phyloP scores from a whole-genome alignment of 1,284 basidiomycete genomes.

The Moniliella sp. region DNA sequence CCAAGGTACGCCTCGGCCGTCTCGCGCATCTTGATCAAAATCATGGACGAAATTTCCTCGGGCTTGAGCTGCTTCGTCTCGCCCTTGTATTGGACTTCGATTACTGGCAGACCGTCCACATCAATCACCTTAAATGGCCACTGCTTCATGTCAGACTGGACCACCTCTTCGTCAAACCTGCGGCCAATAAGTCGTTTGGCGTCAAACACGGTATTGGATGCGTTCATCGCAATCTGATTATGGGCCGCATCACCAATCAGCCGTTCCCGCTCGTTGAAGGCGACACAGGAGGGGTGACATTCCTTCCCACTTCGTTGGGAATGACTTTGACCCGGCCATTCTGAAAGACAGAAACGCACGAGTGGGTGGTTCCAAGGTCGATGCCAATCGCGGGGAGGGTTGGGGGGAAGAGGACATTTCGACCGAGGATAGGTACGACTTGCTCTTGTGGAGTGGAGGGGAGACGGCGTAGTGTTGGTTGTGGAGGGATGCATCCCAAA shows the following conservation, averaged over 20 bases:
- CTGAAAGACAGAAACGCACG: conserved; percentile 47
- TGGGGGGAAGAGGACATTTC: no score
- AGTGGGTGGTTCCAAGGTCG: conserved; percentile 75
- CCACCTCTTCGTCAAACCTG: conserved; percentile 54
- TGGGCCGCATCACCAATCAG: conserved; percentile 65
- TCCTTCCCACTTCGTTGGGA: conserved; percentile 83
- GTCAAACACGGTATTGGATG: conserved; percentile 49
- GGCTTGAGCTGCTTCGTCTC: conserved; percentile 45
- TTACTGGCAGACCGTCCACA: conserved; percentile 42
- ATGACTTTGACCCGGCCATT: conserved; percentile 85
- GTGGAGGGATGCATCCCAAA: no score
- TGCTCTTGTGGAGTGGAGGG: no score
- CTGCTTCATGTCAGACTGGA: conserved; percentile 50
- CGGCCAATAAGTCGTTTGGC: conserved; percentile 73
- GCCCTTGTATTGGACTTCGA: conserved; percentile 42
- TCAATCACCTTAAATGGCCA: conserved; percentile 48
- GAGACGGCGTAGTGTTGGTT: no score
- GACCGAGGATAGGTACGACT: no score
- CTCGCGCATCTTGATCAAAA: conserved; percentile 92
- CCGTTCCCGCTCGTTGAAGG: conserved; percentile 89
- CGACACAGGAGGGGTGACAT: conserved; percentile 99
- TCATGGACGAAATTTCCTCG: conserved; percentile 85
- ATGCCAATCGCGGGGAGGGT: no score
- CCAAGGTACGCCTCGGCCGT: conserved; percentile 46
- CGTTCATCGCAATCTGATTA: conserved; percentile 67